Conservation (phyloP, 352 stramenopile genomes). For the Phytophthora multivora region DNA sequence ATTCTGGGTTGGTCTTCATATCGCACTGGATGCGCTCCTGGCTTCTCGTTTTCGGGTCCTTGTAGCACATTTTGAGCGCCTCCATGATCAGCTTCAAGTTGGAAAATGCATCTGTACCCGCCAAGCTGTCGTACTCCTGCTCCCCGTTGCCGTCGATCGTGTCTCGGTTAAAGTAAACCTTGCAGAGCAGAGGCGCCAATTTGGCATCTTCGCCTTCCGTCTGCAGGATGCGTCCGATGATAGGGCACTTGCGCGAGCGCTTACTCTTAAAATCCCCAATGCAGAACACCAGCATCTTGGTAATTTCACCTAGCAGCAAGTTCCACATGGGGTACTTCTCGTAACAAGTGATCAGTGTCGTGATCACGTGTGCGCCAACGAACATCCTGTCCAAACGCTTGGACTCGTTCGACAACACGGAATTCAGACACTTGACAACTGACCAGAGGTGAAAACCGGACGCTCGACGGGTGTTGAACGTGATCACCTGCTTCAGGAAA, state of each 20-base stretch:
- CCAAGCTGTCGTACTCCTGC: conserved; percentile 43
- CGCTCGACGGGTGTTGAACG: conserved; percentile 60
- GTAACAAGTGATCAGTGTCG: conserved; percentile 77
- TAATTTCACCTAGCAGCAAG: conserved; percentile 80
- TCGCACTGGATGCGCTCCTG: conserved; percentile 69
- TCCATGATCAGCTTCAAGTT: conserved; percentile 87
- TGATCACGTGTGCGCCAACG: conserved; percentile 69
- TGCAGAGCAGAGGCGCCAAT: conserved; percentile 64
- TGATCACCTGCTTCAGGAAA: conserved; percentile 80
- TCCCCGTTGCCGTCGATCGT: conserved; percentile 31
- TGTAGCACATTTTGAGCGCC: conserved; percentile 78
- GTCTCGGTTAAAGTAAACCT: conserved; percentile 55
- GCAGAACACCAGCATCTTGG: conserved; percentile 85
- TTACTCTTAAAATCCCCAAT: conserved; percentile 90
- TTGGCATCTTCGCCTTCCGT: conserved; percentile 57
- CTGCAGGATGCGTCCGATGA: conserved; percentile 71
- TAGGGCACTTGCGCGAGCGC: conserved; percentile 77
- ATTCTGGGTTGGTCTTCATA: conserved; percentile 54
- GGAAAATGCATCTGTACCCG: conserved; percentile 68
- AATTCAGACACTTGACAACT: conserved; percentile 78
- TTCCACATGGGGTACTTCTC: conserved; percentile 84
- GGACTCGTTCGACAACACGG: conserved; percentile 78
- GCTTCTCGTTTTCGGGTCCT: conserved; percentile 71
- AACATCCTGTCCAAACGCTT: conserved; percentile 88
- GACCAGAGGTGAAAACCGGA: conserved; percentile 78